Evolutionary conservation across 2,329 filamentous ascomycete genomes (phyloP).

Genomic region (Pezicula neosporulosa): DNA sequence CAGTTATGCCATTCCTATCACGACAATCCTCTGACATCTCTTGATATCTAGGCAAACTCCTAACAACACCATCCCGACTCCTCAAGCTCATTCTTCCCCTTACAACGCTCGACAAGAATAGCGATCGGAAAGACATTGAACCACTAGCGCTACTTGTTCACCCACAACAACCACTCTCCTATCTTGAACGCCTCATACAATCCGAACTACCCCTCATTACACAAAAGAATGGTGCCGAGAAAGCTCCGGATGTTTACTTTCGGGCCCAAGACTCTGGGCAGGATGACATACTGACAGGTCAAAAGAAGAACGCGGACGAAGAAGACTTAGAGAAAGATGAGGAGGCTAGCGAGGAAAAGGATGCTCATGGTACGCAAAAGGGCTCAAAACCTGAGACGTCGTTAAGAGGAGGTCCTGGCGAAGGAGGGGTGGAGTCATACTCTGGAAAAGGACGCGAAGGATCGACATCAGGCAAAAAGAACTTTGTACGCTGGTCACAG

Average conservation of each 20-base stretch:
- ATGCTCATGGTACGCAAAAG: constrained; percentile 30
- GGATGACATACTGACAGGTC: constrained; percentile 42
- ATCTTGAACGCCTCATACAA: constrained; percentile 85
- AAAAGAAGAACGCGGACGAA: constrained; percentile 30
- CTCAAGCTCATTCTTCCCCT: constrained; percentile 79
- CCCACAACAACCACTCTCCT: constrained; percentile 86
- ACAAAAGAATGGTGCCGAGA: constrained; percentile 59
- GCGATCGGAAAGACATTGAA: constrained; percentile 68
- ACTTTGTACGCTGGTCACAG: constrained; percentile 83
- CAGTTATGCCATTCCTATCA: background rate
- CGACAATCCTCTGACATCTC: background rate
- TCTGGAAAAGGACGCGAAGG: constrained; percentile 64
- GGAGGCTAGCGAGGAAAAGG: constrained; percentile 37
- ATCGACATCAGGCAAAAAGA: constrained; percentile 26
- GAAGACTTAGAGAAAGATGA: constrained; percentile 40
- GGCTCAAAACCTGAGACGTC: constrained; percentile 38
- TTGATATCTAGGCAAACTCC: constrained; percentile 58
- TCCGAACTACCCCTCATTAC: constrained; percentile 71
- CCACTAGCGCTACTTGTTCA: constrained; percentile 83
- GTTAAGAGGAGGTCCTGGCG: constrained; percentile 43
- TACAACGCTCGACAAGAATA: constrained; percentile 54
- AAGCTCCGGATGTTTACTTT: constrained; percentile 73
- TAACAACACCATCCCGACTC: constrained; percentile 76
- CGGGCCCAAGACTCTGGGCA: constrained; percentile 72
- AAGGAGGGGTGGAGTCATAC: constrained; percentile 66